Base-by-base conservation (phyloP, 2,329 filamentous ascomycete genomes). In the Trichoderma sp. region DNA sequence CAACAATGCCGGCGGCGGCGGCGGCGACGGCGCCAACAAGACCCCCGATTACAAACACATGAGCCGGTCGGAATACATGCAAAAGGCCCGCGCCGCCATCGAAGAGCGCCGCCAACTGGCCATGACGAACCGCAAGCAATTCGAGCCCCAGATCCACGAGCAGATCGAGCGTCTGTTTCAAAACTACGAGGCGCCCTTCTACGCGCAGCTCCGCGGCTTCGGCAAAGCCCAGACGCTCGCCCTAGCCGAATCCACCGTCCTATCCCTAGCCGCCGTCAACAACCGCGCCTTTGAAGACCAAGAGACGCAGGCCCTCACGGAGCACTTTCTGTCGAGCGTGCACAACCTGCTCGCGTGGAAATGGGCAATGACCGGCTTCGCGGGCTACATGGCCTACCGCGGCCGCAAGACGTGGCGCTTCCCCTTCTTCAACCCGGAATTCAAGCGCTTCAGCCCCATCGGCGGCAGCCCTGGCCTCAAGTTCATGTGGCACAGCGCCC, bases 351-450 rank as follows among this genome's bases (percentile, higher is more conserved):
- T 76, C 7, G 68, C 75, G 14, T 78, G 75, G 72, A 74, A 75
- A 63, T 71, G 74, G 69, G 74, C 77, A 21, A 70, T 77, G 26
- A 69, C 74, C 0, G 73, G 68, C 21, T 16, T 76, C 1, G 75
- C 79, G 6, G 68, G 63, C 3, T 72, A 69, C 55, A 34, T 78
- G 60, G 69, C 79, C 1, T 77, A 74, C 39, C 69, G 72, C 11
- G 75, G 76, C 5, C 76, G 78, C 51, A 71, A 71, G 24, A 78
- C 73, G 4, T 82, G 79, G 72, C 77, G 75, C 6, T 83, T 84
- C 71, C 81, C 82, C 18, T 76, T 83, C 51, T 80, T 77, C 73
- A 76, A 73, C 46, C 80, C 81, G 2, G 77, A 78, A 55, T 72
- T 74, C 37, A 69, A 46, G 54, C 72, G 58, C 32, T 78, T 79